Evolutionary conservation across 768 basidiomycete species (phyloP).

Genomic region (Leccinum ochraceum): DNA sequence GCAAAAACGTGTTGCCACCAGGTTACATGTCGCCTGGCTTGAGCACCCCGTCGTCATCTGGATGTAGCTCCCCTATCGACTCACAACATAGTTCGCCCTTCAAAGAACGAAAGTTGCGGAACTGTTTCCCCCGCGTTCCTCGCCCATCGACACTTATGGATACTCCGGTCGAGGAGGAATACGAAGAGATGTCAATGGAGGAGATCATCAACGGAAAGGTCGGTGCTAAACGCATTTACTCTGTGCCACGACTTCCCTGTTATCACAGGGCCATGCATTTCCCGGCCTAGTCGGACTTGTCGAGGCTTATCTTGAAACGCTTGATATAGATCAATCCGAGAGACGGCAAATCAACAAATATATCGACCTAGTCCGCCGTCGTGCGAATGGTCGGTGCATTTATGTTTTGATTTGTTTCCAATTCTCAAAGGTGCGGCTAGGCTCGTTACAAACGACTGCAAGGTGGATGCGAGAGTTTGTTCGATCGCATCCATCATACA

Average conservation of each 20-base stretch:
- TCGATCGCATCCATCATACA: conserved; percentile 86
- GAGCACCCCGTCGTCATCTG: conserved; percentile 49
- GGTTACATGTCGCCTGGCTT: conserved; percentile 39
- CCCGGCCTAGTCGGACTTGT: conserved; percentile 83
- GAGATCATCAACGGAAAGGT: conserved; percentile 97
- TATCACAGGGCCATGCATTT: conserved; percentile 56
- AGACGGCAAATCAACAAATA: conserved; percentile 70
- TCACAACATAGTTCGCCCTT: conserved; percentile 34
- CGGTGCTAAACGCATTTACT: conserved; percentile 16
- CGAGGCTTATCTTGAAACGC: conserved; percentile 79
- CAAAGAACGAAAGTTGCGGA: conserved; percentile 68
- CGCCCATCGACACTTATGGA: conserved; percentile 53
- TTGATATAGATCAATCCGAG: conserved; percentile 70
- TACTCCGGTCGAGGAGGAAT: conserved; percentile 72
- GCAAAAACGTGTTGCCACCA: conserved; percentile 77
- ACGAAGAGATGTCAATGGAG: conserved; percentile 87
- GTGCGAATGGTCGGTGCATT: conserved; percentile 70
- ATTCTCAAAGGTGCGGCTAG: conserved; percentile 39
- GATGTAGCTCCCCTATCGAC: conserved; percentile 37
- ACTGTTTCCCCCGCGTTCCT: conserved; percentile 62
- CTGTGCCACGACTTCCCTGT: conserved; percentile 1
- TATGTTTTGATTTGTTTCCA: neutral
- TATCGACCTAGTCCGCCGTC: conserved; percentile 71
- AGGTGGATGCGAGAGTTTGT: conserved; percentile 95
- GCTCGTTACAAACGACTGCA: conserved; percentile 81